These are phyloP conservation scores for Cladosporium cucumerinum DNA, from an alignment of 2,329 filamentous ascomycete genomes.

Conservation along the genomic window DNA sequence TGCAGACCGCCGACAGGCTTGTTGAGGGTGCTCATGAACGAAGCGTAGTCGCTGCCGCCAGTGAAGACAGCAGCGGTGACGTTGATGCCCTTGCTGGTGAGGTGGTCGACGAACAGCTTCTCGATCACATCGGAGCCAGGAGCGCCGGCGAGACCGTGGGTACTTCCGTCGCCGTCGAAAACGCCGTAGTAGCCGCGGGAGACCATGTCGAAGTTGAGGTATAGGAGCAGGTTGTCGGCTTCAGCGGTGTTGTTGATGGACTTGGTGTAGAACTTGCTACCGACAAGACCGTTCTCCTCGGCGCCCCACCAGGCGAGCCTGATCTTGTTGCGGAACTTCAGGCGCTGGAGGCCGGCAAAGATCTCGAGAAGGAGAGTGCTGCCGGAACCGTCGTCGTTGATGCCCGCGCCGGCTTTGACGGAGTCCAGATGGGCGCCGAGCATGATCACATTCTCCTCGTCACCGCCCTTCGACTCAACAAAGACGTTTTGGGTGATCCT, in stretches of 20 bases:
- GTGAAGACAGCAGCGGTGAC: conserved; percentile 35
- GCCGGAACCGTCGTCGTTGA: conserved; percentile 42
- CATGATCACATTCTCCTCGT: conserved; percentile 35
- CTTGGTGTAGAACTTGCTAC: conserved; percentile 38
- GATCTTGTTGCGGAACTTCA: conserved; percentile 51
- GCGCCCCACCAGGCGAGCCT: conserved; percentile 40
- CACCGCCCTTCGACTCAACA: conserved; percentile 37
- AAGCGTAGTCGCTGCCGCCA: conserved; percentile 38
- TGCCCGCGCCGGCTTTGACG: conserved; percentile 38
- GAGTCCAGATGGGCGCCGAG: conserved; percentile 39
- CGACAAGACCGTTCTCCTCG: conserved; percentile 38
- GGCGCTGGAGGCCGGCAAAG: conserved; percentile 37
- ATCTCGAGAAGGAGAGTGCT: conserved; percentile 37
- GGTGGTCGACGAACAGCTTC: conserved; percentile 33
- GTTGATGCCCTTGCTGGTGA: conserved; percentile 28
- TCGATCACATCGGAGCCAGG: conserved; percentile 59
- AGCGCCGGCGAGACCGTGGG: conserved; percentile 52
- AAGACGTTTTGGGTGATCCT: conserved; percentile 43
- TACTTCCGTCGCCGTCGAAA: conserved; percentile 55
- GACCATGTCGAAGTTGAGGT: conserved; percentile 50
- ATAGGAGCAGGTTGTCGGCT: conserved; percentile 35
- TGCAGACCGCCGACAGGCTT: conserved; percentile 39
- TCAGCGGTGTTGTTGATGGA: conserved; percentile 35
- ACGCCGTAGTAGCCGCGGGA: conserved; percentile 57
- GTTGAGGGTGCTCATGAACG: conserved; percentile 38